These are phyloP conservation scores for Torrubiella hemipterigena DNA, from an alignment of 2,329 filamentous ascomycete genomes.

Conservation along the genomic window DNA sequence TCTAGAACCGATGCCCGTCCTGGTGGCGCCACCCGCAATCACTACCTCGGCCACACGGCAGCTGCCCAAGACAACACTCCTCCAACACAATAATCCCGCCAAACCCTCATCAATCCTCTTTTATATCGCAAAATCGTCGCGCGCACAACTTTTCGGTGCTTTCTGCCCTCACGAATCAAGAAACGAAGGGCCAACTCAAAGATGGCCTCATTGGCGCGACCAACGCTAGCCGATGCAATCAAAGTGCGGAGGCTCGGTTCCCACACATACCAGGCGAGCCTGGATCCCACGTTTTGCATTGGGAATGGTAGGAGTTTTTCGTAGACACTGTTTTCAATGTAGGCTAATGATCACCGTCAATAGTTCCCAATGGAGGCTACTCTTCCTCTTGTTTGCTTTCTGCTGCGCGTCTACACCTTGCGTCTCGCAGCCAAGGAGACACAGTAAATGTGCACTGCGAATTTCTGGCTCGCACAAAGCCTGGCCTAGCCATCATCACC, in stretches of 20 bases:
- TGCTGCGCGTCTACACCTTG: constrained; percentile 16
- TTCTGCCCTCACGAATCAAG: no score
- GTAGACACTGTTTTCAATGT: background rate
- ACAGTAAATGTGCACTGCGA: constrained; percentile 21
- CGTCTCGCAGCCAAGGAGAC: constrained; percentile 16
- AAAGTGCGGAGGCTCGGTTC: constrained; percentile 11
- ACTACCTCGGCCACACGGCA: no score
- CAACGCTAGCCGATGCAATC: constrained; percentile 11
- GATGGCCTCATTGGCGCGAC: no score
- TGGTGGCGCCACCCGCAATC: no score
- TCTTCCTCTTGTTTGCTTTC: constrained; percentile 21
- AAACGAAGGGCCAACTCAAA: no score
- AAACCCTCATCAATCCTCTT: no score
- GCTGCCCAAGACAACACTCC: no score
- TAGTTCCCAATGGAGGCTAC: constrained; percentile 29
- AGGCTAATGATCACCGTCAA: background rate
- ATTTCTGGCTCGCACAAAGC: constrained; percentile 20
- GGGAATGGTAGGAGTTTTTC: constrained; percentile 10
- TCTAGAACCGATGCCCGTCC: no score
- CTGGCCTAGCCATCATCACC: constrained; percentile 18
- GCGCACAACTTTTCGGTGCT: no score
- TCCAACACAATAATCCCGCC: no score
- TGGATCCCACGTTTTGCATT: constrained; percentile 11
- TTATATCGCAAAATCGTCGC: no score
- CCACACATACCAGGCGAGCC: constrained; percentile 12